Evolutionary conservation across 148 eudicot genomes (phyloP).

Genomic region (Rhododendron williamsianum): DNA sequence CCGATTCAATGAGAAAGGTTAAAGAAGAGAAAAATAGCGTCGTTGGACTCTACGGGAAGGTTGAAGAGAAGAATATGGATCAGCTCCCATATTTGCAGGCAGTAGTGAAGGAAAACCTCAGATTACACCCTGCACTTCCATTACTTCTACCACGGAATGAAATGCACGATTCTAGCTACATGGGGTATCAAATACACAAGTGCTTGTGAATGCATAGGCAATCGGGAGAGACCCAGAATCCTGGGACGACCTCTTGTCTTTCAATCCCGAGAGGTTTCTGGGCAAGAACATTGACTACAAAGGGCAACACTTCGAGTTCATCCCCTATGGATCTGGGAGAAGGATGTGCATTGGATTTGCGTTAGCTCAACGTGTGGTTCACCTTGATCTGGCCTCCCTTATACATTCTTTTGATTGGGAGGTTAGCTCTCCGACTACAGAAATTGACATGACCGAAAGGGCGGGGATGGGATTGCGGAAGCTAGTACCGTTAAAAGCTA

Average conservation of each 20-base stretch:
- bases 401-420: constrained; percentile 11
- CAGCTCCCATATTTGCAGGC: neutral
- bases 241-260: constrained; percentile 29
- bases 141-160: neutral
- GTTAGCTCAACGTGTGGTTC: constrained; percentile 25
- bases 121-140: neutral
- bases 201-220: neutral
- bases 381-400: constrained; percentile 13
- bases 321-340: constrained; percentile 39
- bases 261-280: constrained; percentile 38
- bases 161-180: neutral
- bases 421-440: neutral
- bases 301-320: constrained; percentile 38
- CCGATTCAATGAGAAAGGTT: neutral
- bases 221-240: constrained; percentile 18
- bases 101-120: constrained; percentile 1
- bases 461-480: neutral
- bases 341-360: constrained; percentile 25
- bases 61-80: constrained; percentile 1
- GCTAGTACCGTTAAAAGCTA: constrained; percentile 3
- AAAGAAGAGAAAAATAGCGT: neutral
- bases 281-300: constrained; percentile 22
- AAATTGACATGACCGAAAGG: constrained; percentile 6
- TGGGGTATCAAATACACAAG: constrained; percentile 6
- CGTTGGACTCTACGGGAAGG: neutral